Conservation (phyloP, 257 asterid genomes). For the Scutellaria galericulata region DNA sequence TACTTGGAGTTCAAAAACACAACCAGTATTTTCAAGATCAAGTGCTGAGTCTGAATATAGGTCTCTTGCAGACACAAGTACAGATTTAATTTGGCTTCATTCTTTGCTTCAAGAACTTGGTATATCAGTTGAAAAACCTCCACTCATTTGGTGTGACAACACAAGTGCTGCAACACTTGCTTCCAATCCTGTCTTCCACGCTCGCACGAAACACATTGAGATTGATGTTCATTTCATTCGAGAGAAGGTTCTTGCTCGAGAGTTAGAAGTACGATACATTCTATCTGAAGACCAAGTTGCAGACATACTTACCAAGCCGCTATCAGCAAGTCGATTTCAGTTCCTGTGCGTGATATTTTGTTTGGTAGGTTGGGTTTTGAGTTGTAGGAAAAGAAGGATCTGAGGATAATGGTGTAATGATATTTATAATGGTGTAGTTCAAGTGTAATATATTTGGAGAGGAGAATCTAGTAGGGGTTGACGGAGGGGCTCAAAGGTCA, state of each 20-base stretch:
- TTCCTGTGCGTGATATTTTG: too few species aligned
- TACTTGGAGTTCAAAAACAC: background rate
- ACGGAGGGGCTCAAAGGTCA: too few species aligned
- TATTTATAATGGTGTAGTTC: too few species aligned
- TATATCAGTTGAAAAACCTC: background rate
- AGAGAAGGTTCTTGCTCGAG: background rate
- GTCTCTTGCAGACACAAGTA: background rate
- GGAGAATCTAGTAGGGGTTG: too few species aligned
- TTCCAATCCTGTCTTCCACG: background rate
- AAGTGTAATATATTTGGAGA: too few species aligned
- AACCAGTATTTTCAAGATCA: background rate
- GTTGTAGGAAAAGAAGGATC: too few species aligned
- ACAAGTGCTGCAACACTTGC: background rate
- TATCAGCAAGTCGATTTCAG: background rate
- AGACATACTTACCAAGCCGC: background rate
- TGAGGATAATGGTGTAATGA: too few species aligned
- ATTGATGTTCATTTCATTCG: background rate
- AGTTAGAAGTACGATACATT: background rate
- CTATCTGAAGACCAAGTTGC: background rate
- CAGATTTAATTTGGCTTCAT: background rate
- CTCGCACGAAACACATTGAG: background rate
- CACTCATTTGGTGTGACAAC: background rate
- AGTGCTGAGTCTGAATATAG: background rate
- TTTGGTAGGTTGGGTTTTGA: too few species aligned
- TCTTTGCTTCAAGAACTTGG: background rate